phyloP scores from a whole-genome alignment of 352 stramenopile species.

The Phytopythium ostracodes region DNA sequence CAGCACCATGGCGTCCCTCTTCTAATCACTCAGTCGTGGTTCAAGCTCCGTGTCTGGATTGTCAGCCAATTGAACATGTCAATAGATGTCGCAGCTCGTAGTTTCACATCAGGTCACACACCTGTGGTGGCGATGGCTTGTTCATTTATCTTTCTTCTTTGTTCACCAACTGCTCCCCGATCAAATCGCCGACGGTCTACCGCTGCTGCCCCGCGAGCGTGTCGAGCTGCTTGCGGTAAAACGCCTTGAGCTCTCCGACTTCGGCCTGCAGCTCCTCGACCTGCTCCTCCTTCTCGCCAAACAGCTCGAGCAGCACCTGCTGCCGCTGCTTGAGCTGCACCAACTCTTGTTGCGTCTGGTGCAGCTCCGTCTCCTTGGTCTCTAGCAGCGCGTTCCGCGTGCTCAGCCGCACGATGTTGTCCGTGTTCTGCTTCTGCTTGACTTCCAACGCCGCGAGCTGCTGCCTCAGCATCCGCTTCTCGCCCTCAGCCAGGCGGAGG shows the following conservation, averaged over 20 bases:
- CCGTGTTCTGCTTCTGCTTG: constrained; percentile 61
- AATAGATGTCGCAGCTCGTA: too few relatives aligned
- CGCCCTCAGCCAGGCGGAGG: constrained; percentile 64
- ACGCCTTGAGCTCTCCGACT: constrained; percentile 70
- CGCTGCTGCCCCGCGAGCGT: constrained; percentile 42
- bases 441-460: constrained; percentile 59
- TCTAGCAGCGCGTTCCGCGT: constrained; percentile 73
- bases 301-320: constrained; percentile 76
- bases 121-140: neutral
- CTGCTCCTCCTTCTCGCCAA: constrained; percentile 85
- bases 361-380: constrained; percentile 41
- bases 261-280: constrained; percentile 78
- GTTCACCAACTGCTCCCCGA: neutral
- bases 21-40: neutral
- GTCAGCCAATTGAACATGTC: too few relatives aligned
- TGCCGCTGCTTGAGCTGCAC: constrained; percentile 66
- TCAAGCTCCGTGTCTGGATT: neutral
- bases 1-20: neutral
- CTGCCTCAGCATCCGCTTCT: constrained; percentile 71
- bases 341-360: constrained; percentile 46
- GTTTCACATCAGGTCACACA: too few relatives aligned
- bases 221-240: constrained; percentile 77
- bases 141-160: neutral
- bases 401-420: constrained; percentile 72
- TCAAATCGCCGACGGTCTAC: too few relatives aligned